Evolutionary conservation across 306 rosid genomes (phyloP).

Genomic region (Prunus padus): DNA sequence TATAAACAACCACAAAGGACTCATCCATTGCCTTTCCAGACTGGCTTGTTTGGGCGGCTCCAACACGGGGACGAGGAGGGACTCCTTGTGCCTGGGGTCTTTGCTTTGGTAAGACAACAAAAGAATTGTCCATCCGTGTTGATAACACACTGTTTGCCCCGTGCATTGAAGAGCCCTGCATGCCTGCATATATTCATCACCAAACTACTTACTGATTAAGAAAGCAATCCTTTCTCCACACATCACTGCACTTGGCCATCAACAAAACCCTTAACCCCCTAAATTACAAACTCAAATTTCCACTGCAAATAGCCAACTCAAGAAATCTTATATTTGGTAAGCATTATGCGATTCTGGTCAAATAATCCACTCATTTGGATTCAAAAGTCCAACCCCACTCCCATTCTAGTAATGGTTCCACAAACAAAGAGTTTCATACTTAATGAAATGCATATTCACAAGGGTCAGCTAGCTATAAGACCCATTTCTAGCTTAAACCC

Average conservation of each 20-base stretch:
- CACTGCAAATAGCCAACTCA: not conserved
- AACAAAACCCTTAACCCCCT: not conserved
- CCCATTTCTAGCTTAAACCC: not conserved
- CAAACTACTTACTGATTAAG: conserved; percentile 21
- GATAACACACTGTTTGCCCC: conserved; percentile 78
- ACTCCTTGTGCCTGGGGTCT: conserved; percentile 58
- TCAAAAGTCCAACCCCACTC: not conserved
- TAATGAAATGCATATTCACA: not conserved
- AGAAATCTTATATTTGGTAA: not conserved
- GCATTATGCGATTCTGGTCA: not conserved
- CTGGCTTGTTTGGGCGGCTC: conserved; percentile 44
- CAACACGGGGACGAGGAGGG: conserved; percentile 66
- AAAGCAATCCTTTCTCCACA: not conserved
- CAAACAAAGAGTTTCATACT: not conserved
- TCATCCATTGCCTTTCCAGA: conserved; percentile 87
- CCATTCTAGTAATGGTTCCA: not conserved
- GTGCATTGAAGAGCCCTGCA: conserved; percentile 79
- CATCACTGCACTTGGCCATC: not conserved
- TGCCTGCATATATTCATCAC: conserved; percentile 51
- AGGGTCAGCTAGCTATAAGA: not conserved
- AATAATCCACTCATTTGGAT: not conserved
- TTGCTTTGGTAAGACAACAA: conserved; percentile 78
- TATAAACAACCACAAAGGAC: conserved; percentile 88
- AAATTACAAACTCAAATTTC: not conserved
- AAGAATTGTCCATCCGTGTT: conserved; percentile 87